phyloP scores from a whole-genome alignment of 2,329 filamentous ascomycete species.

The Orbilia ellipsospora region DNA sequence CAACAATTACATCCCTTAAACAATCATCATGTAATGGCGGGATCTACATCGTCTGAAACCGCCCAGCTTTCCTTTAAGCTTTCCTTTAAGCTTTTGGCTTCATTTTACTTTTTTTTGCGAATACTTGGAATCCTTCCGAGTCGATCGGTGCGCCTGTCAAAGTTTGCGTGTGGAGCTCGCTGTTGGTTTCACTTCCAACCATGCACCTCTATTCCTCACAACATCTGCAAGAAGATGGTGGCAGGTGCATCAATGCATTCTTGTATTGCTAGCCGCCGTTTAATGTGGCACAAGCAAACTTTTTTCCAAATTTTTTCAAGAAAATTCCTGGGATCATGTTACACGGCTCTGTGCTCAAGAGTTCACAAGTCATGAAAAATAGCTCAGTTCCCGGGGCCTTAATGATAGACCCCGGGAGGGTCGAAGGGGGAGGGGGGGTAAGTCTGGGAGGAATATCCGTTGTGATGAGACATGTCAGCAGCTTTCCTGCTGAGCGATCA shows the following conservation, averaged over 20 bases:
- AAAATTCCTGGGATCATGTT: too few relatives aligned
- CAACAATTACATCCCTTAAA: too few relatives aligned
- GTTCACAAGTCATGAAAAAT: slow-evolving; percentile 12
- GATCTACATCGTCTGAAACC: too few relatives aligned
- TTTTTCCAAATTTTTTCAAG: too few relatives aligned
- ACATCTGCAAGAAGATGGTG: slow-evolving; percentile 12
- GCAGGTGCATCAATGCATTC: slow-evolving; percentile 16
- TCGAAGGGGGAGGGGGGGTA: not conserved
- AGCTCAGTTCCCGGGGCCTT: not conserved
- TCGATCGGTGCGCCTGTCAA: not conserved
- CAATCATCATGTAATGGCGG: too few relatives aligned
- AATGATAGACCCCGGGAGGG: not conserved
- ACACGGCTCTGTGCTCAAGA: too few relatives aligned
- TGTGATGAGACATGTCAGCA: too few relatives aligned
- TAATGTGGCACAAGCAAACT: not conserved
- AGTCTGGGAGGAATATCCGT: too few relatives aligned
- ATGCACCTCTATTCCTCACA: not conserved
- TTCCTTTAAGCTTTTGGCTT: too few relatives aligned
- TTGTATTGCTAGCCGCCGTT: slow-evolving; percentile 2
- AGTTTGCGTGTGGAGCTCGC: not conserved
- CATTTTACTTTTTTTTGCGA: not conserved
- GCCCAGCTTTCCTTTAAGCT: too few relatives aligned
- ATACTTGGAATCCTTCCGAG: not conserved
- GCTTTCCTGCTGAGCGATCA: too few relatives aligned
- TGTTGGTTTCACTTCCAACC: slow-evolving; percentile 1